Percentiles rank a stretch among this genome's conserved stretches.
These are phyloP conservation scores for Neocatenulostroma microsporum DNA, from an alignment of 2,329 filamentous ascomycete species.

Conservation along the genomic window DNA sequence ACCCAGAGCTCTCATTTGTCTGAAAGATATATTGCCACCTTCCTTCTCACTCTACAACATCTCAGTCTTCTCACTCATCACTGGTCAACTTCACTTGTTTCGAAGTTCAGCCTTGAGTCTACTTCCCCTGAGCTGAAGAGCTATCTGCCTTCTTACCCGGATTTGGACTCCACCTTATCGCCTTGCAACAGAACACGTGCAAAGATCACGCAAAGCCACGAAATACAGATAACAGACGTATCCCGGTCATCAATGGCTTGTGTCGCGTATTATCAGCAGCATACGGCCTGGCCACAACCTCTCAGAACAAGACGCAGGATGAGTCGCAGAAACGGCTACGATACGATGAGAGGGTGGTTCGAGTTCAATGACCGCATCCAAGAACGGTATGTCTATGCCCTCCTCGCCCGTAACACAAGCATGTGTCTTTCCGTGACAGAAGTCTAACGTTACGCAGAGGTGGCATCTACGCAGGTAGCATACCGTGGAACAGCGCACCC, in stretches of 20 bases:
- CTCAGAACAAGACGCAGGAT: background rate
- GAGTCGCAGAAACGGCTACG: constrained; percentile 15
- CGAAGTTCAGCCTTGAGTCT: no score
- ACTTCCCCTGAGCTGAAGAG: no score
- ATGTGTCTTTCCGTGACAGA: background rate
- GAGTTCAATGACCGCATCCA: constrained; percentile 14
- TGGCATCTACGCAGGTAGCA: constrained; percentile 3
- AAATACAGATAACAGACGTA: no score
- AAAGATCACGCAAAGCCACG: no score
- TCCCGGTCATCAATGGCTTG: constrained; percentile 5
- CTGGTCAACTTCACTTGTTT: no score
- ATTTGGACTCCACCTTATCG: no score
- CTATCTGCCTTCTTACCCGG: no score
- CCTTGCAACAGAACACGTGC: no score
- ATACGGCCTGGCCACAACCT: constrained; percentile 1
- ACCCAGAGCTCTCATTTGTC: no score
- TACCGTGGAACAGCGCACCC: constrained; percentile 6
- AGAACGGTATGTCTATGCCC: constrained; percentile 7
- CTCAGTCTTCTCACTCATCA: background rate
- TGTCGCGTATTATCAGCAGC: background rate
- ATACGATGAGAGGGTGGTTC: constrained; percentile 20
- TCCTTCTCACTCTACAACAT: no score
- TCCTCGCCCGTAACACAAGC: no score
- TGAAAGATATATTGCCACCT: no score
- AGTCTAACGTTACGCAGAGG: constrained; percentile 11